phyloP scores from a whole-genome alignment of 345 rosid genomes.

The Capsella bursapastoris region DNA sequence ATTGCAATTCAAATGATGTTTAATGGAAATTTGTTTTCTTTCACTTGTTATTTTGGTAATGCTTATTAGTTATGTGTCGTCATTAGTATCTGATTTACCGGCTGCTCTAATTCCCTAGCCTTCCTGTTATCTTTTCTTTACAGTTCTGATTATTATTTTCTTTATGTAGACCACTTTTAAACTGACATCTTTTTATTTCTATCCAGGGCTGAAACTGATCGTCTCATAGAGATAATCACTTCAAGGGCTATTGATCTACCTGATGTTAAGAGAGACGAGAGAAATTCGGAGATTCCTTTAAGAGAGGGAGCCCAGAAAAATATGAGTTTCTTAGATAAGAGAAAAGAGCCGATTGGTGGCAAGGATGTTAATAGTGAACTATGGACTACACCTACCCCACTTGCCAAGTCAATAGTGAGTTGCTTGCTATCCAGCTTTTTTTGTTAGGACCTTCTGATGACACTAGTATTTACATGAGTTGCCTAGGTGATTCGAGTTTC shows the following conservation, averaged over 20 bases:
- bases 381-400: constrained; percentile 53
- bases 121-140: constrained; percentile 7
- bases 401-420: constrained; percentile 62
- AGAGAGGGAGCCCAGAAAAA: constrained; percentile 44
- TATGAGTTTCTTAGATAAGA: constrained; percentile 44
- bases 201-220: constrained; percentile 74
- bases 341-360: constrained; percentile 47
- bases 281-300: constrained; percentile 30
- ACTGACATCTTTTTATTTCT: constrained; percentile 35
- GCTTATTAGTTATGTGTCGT: constrained; percentile 29
- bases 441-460: constrained; percentile 18
- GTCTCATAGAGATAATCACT: constrained; percentile 61
- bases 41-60: constrained; percentile 18
- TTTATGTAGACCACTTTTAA: constrained; percentile 10
- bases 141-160: not conserved
- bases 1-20: constrained; percentile 29
- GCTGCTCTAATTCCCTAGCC: not conserved
- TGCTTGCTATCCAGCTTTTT: not conserved
- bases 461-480: constrained; percentile 22
- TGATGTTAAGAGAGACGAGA: constrained; percentile 46
- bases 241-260: constrained; percentile 64
- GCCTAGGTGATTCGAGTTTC: constrained; percentile 13
- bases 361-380: constrained; percentile 48
- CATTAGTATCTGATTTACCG: constrained; percentile 7
- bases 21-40: constrained; percentile 28